A percentile compares a stretch with the other conserved stretches of the same genome.
Conservation (phyloP, 2,329 filamentous ascomycete genomes). For the Coniochaeta sp. region DNA sequence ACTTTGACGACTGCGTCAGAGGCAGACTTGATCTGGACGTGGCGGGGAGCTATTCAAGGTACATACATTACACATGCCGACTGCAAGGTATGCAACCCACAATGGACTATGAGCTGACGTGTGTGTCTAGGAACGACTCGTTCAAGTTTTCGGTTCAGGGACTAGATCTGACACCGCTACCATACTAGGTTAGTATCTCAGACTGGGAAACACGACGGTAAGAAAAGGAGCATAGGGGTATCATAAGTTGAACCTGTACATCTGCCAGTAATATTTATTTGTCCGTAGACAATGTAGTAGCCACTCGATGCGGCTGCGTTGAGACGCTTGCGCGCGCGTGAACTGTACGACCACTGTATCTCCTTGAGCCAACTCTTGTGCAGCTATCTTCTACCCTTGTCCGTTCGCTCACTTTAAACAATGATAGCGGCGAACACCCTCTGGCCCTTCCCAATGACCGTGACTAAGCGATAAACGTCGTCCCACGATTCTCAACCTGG, state of each 20-base stretch:
- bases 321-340: background rate
- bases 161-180: constrained; percentile 48
- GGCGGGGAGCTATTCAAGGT: constrained; percentile 77
- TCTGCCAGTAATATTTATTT: background rate
- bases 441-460: background rate
- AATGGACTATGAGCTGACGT: constrained; percentile 1
- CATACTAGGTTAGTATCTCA: constrained; percentile 27
- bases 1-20: constrained; percentile 81
- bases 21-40: constrained; percentile 79
- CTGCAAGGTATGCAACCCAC: background rate
- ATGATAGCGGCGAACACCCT: background rate
- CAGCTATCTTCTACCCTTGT: background rate
- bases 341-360: background rate
- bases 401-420: no score
- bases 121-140: constrained; percentile 42
- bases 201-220: background rate
- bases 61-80: constrained; percentile 27
- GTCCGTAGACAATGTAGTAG: background rate
- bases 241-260: background rate
- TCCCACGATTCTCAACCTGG: background rate
- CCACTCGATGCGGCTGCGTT: background rate
- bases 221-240: background rate
- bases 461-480: background rate
- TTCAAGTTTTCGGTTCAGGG: constrained; percentile 55
- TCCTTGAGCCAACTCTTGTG: background rate